Conservation (phyloP, 2,329 filamentous ascomycete genomes). For the Ophiostoma triangulosporum region DNA sequence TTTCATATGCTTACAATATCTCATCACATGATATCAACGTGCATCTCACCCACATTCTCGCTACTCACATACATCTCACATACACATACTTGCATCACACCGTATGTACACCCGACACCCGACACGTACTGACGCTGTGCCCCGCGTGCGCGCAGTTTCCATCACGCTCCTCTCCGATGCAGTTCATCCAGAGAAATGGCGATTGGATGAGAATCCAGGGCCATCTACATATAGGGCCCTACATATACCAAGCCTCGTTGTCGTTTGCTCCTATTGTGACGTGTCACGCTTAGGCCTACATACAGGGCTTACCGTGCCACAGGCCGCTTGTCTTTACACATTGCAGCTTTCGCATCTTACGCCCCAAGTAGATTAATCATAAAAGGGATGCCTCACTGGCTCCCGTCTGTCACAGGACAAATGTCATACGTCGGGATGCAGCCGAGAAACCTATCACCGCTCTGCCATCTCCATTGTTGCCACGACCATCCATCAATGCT, state of each 20-base stretch:
- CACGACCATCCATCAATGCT: background rate
- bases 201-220: too few species aligned
- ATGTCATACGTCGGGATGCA: background rate
- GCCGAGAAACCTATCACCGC: background rate
- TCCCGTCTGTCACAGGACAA: background rate
- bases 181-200: background rate
- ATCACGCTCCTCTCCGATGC: conserved; percentile 4
- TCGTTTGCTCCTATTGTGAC: too few species aligned
- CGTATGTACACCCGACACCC: too few species aligned
- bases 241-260: too few species aligned
- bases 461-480: background rate
- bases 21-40: too few species aligned
- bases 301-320: background rate
- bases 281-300: background rate
- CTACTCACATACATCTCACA: too few species aligned
- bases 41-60: too few species aligned
- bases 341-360: too few species aligned
- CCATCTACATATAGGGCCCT: too few species aligned
- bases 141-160: conserved; percentile 11
- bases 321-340: background rate
- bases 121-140: too few species aligned
- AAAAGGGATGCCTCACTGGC: background rate
- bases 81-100: too few species aligned
- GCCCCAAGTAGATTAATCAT: background rate
- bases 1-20: too few species aligned